phyloP scores from a whole-genome alignment of 2,329 filamentous ascomycete genomes.

The Fusarium annulatum region DNA sequence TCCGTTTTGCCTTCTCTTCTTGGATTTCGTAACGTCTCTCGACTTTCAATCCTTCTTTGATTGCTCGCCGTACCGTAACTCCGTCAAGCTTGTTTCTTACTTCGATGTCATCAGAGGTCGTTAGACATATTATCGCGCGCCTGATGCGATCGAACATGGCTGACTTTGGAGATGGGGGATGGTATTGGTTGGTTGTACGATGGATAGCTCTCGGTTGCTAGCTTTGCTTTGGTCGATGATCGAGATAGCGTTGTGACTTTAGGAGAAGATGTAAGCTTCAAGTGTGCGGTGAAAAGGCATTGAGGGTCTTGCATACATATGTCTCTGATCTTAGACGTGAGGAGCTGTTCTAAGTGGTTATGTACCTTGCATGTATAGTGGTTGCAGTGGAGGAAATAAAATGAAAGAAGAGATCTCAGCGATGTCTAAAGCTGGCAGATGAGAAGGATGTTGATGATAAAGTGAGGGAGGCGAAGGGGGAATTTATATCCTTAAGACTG shows the following conservation, averaged over 20 bases:
- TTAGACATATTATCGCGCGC: neutral
- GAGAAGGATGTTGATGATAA: neutral
- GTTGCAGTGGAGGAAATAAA: accelerated
- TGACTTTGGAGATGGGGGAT: neutral
- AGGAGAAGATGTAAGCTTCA: accelerated
- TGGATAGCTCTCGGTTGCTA: neutral
- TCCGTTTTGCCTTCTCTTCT: neutral
- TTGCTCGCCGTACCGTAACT: neutral
- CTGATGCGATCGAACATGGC: neutral
- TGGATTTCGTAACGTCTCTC: neutral
- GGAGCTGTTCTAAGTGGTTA: accelerated
- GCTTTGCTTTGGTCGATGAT: too few species aligned
- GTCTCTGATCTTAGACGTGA: neutral
- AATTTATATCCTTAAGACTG: neutral
- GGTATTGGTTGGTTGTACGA: neutral
- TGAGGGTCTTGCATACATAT: neutral
- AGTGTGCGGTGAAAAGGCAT: accelerated
- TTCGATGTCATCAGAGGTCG: neutral
- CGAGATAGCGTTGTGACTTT: accelerated
- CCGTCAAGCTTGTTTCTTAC: neutral
- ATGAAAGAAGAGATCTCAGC: accelerated
- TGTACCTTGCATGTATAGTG: accelerated
- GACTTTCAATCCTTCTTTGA: neutral
- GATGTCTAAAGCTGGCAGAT: too few species aligned
- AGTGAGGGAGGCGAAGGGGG: too few species aligned